Conservation (phyloP, 352 stramenopile species). For the Peronospora tabacina region DNA sequence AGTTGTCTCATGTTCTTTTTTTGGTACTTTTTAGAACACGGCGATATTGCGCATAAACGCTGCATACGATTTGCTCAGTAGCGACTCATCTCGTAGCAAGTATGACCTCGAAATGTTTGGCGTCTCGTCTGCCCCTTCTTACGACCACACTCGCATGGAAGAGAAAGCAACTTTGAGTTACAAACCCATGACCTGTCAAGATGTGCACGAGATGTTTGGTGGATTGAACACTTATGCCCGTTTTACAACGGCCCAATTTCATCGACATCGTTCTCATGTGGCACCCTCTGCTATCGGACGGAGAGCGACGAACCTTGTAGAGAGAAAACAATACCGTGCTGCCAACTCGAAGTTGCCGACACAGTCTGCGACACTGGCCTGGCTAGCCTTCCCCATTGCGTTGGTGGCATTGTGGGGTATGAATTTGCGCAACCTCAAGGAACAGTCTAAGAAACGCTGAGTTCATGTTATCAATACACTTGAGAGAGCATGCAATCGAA, state of each 20-base stretch:
- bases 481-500: slow-evolving; percentile 18
- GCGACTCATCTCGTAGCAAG: slow-evolving; percentile 38
- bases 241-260: slow-evolving; percentile 72
- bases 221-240: slow-evolving; percentile 64
- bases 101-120: slow-evolving; percentile 74
- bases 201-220: slow-evolving; percentile 71
- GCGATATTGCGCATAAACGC: slow-evolving; percentile 66
- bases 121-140: slow-evolving; percentile 34
- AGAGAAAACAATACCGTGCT: slow-evolving; percentile 63
- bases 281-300: slow-evolving; percentile 52
- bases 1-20: slow-evolving; percentile 1
- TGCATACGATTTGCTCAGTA: slow-evolving; percentile 61
- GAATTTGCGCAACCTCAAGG: slow-evolving; percentile 50
- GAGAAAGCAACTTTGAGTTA: slow-evolving; percentile 28
- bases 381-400: slow-evolving; percentile 51
- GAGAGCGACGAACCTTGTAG: slow-evolving; percentile 47
- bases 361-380: slow-evolving; percentile 49
- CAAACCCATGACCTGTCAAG: slow-evolving; percentile 56
- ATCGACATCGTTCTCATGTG: slow-evolving; percentile 43
- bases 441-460: slow-evolving; percentile 37
- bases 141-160: slow-evolving; percentile 27
- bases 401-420: slow-evolving; percentile 52
- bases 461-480: slow-evolving; percentile 9
- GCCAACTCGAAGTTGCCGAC: slow-evolving; percentile 46
- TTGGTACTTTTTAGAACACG: slow-evolving; percentile 19